Conservation (phyloP, 768 basidiomycete genomes). For the Lactarius hengduanensis region DNA sequence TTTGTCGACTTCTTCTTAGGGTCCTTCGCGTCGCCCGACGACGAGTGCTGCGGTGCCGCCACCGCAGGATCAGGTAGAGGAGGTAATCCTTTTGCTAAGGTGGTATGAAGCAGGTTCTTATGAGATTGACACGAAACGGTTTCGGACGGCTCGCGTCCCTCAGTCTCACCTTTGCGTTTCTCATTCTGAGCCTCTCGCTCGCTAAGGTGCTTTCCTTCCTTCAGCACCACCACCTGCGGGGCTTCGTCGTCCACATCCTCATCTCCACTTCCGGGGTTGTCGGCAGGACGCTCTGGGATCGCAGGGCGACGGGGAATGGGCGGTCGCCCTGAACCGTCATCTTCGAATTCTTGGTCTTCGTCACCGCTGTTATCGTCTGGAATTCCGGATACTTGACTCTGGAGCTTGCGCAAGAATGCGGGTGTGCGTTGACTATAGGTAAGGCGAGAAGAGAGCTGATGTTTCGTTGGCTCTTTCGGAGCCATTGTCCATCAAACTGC, state of each 20-base stretch:
- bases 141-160: slow-evolving; percentile 1
- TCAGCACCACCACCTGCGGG: slow-evolving; percentile 87
- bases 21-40: slow-evolving; percentile 3
- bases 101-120: neutral
- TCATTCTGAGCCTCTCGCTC: slow-evolving; percentile 77
- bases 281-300: slow-evolving; percentile 64
- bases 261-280: slow-evolving; percentile 70
- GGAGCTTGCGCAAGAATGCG: slow-evolving; percentile 62
- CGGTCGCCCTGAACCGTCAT: slow-evolving; percentile 65
- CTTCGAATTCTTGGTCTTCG: slow-evolving; percentile 54
- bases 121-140: slow-evolving; percentile 6
- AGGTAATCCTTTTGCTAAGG: slow-evolving; percentile 58
- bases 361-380: slow-evolving; percentile 43
- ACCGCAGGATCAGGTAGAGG: slow-evolving; percentile 44
- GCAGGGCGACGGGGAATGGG: slow-evolving; percentile 75
- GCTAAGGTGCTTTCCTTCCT: slow-evolving; percentile 83
- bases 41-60: slow-evolving; percentile 3
- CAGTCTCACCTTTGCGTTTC: slow-evolving; percentile 59
- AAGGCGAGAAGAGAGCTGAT: slow-evolving; percentile 70
- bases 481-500: slow-evolving; percentile 33
- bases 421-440: slow-evolving; percentile 62
- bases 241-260: slow-evolving; percentile 68
- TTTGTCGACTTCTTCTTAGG: slow-evolving; percentile 4
- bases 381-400: slow-evolving; percentile 60
- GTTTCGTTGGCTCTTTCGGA: slow-evolving; percentile 62